Evolutionary conservation across 148 eudicot genomes (phyloP).

Genomic region (Nyssa sinensis): DNA sequence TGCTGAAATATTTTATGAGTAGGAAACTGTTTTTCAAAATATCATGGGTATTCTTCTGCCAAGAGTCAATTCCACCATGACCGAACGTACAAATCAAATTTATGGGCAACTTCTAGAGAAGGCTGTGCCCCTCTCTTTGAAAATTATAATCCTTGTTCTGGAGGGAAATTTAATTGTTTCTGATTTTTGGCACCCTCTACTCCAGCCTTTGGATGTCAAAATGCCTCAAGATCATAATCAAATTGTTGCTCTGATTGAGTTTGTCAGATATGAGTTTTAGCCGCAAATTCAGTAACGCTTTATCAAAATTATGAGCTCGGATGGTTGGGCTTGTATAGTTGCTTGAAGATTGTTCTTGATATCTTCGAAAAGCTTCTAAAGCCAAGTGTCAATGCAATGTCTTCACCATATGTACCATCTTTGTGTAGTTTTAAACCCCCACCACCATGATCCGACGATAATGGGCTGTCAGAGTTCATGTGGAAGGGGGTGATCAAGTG

Average conservation of each 20-base stretch:
- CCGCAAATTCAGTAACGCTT: slow-evolving; percentile 67
- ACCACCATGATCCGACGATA: too few species aligned
- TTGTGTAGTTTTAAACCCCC: too few species aligned
- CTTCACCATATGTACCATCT: too few species aligned
- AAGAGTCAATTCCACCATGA: slow-evolving; percentile 59
- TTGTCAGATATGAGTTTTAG: slow-evolving; percentile 74
- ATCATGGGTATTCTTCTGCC: slow-evolving; percentile 68
- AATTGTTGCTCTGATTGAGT: slow-evolving; percentile 67
- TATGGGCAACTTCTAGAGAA: slow-evolving; percentile 67
- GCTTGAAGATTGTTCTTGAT: too few species aligned
- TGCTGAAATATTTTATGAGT: slow-evolving; percentile 85
- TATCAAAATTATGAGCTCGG: slow-evolving; percentile 68
- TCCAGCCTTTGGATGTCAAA: too few species aligned
- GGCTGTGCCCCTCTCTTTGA: slow-evolving; percentile 64
- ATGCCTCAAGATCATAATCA: too few species aligned
- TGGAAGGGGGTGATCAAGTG: too few species aligned
- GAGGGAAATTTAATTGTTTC: slow-evolving; percentile 72
- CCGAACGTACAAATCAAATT: slow-evolving; percentile 58
- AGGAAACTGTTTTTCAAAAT: slow-evolving; percentile 69
- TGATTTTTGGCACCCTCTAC: too few species aligned
- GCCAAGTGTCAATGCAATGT: too few species aligned
- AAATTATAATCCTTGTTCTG: slow-evolving; percentile 60
- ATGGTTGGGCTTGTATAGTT: too few species aligned
- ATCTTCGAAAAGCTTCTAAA: too few species aligned
- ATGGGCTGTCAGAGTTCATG: too few species aligned